Conservation (phyloP, 75 land plant genomes). For the Picea sitchensis region DNA sequence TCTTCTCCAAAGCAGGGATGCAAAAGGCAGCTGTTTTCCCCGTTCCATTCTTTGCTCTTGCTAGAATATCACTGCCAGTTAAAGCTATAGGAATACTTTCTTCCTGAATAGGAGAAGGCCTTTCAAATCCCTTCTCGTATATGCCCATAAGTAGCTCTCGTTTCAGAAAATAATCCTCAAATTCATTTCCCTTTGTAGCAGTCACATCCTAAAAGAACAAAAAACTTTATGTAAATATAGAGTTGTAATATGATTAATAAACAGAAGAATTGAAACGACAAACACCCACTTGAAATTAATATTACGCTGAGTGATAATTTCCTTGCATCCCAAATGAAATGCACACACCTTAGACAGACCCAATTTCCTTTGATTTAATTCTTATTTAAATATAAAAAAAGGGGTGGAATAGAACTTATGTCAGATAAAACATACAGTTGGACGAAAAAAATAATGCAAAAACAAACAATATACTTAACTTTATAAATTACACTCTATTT, state of each 20-base stretch:
- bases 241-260: background rate
- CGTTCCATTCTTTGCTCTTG: slow-evolving; percentile 48
- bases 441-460: background rate
- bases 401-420: too few species aligned
- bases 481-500: background rate
- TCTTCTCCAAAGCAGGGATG: slow-evolving; percentile 47
- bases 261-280: too few species aligned
- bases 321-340: too few species aligned
- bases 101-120: slow-evolving; percentile 47
- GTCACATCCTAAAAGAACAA: slow-evolving; percentile 30
- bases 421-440: background rate
- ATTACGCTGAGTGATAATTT: too few species aligned
- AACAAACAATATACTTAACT: background rate
- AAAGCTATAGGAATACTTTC: slow-evolving; percentile 43
- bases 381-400: too few species aligned
- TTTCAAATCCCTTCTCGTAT: slow-evolving; percentile 42
- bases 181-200: slow-evolving; percentile 41
- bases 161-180: slow-evolving; percentile 39
- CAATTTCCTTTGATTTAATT: too few species aligned
- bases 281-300: too few species aligned
- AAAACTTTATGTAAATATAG: background rate
- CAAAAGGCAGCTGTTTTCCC: slow-evolving; percentile 52
- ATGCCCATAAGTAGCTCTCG: slow-evolving; percentile 43
- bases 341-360: too few species aligned
- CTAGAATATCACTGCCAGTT: slow-evolving; percentile 38